These are phyloP conservation scores for Apocynum venetum DNA, from an alignment of 257 asterid species.

Conservation along the genomic window DNA sequence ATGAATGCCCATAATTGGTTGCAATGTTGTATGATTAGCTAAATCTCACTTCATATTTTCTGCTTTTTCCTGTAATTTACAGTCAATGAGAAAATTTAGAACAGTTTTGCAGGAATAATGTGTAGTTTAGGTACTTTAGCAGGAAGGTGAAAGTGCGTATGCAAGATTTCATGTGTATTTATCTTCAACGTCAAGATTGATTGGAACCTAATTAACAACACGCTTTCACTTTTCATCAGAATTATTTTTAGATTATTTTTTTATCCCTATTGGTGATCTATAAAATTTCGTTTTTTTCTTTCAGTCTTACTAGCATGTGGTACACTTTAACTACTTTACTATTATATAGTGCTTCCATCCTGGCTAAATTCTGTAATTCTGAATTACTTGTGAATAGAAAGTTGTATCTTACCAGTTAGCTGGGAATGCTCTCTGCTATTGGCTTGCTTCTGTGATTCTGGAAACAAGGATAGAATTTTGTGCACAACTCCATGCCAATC, in stretches of 20 bases:
- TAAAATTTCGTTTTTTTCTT: slow-evolving; percentile 17
- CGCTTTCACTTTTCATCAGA: slow-evolving; percentile 34
- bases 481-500: neutral
- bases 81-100: slow-evolving; percentile 52
- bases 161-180: slow-evolving; percentile 60
- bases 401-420: slow-evolving; percentile 5
- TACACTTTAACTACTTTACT: slow-evolving; percentile 7
- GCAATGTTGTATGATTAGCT: slow-evolving; percentile 87
- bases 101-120: slow-evolving; percentile 95
- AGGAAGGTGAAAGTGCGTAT: slow-evolving; percentile 54
- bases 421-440: neutral
- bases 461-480: neutral
- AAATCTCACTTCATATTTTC: slow-evolving; percentile 40
- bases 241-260: slow-evolving; percentile 9
- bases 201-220: slow-evolving; percentile 53
- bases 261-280: slow-evolving; percentile 10
- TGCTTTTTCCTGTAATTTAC: slow-evolving; percentile 71
- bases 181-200: slow-evolving; percentile 56
- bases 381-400: neutral
- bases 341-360: neutral
- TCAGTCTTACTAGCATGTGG: neutral
- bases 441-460: neutral
- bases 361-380: neutral
- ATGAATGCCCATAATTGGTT: slow-evolving; percentile 40
- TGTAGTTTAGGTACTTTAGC: slow-evolving; percentile 59